Conservation (phyloP, 257 asterid genomes). For the Striga asiatica region DNA sequence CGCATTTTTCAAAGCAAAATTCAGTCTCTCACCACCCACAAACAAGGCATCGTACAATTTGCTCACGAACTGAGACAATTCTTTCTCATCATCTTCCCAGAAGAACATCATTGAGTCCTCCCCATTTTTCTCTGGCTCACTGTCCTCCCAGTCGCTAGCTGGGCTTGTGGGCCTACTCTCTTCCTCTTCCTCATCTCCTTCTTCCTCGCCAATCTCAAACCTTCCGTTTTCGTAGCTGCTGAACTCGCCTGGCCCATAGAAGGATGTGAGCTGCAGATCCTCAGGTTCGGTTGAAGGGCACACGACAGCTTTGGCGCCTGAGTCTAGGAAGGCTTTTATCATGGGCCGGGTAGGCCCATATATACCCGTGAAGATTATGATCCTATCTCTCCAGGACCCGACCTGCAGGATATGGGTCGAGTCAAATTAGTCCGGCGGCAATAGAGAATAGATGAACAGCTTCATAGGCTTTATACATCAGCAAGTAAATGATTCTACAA, state of each 20-base stretch:
- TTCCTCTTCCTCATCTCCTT: constrained; percentile 80
- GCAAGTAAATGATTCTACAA: neutral
- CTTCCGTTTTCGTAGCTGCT: constrained; percentile 60
- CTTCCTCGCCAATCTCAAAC: constrained; percentile 93
- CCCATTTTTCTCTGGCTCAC: constrained; percentile 58
- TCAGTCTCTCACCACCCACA: constrained; percentile 59
- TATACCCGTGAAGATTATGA: constrained; percentile 74
- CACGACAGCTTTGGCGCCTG: constrained; percentile 90
- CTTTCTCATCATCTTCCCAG: constrained; percentile 94
- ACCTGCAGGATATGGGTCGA: constrained; percentile 32
- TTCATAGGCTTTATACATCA: neutral
- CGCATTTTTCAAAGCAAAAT: constrained; percentile 48
- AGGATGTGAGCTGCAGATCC: constrained; percentile 56
- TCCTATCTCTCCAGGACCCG: constrained; percentile 97
- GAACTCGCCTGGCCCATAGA: constrained; percentile 69
- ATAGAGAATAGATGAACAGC: neutral
- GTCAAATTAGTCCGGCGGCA: neutral
- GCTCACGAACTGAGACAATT: constrained; percentile 61
- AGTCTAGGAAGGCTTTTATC: constrained; percentile 81
- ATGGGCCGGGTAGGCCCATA: constrained; percentile 71
- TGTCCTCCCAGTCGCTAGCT: constrained; percentile 89
- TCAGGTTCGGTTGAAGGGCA: constrained; percentile 90
- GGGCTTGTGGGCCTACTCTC: constrained; percentile 59
- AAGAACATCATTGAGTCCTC: constrained; percentile 27
- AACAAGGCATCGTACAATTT: constrained; percentile 63